Conservation (phyloP, 495 filamentous ascomycete species). For the Penicillium argentinense region DNA sequence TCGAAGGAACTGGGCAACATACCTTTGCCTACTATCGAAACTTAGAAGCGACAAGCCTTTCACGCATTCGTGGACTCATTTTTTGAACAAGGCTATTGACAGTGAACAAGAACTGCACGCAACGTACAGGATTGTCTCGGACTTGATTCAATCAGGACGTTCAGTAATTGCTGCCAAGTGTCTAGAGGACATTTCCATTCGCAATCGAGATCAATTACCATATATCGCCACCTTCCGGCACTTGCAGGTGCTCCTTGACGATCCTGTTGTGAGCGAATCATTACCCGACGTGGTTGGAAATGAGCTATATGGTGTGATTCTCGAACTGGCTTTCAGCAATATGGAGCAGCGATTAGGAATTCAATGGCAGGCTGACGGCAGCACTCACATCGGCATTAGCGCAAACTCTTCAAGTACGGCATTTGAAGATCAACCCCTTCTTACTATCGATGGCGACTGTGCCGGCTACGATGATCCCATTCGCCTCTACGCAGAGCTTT, state of each 20-base stretch:
- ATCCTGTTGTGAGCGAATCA: conserved; percentile 13
- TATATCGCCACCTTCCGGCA: conserved; percentile 18
- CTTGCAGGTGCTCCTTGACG: conserved; percentile 19
- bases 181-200: conserved; percentile 28
- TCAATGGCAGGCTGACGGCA: conserved; percentile 20
- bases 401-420: conserved; percentile 13
- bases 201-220: conserved; percentile 22
- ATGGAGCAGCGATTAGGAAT: conserved; percentile 36
- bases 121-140: conserved; percentile 26
- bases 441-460: conserved; percentile 29
- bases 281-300: conserved; percentile 24
- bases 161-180: conserved; percentile 20
- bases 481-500: conserved; percentile 31
- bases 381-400: conserved; percentile 18
- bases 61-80: conserved; percentile 21
- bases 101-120: conserved; percentile 8
- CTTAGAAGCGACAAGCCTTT: conserved; percentile 13
- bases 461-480: conserved; percentile 25
- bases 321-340: conserved; percentile 21
- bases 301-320: conserved; percentile 20
- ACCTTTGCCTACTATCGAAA: conserved; percentile 27
- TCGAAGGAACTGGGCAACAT: neutral
- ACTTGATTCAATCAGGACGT: conserved; percentile 16
- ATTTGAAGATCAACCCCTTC: conserved; percentile 25
- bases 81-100: conserved; percentile 8